phyloP scores from a whole-genome alignment of 2,329 filamentous ascomycete species.

The Colletotrichum sp. region DNA sequence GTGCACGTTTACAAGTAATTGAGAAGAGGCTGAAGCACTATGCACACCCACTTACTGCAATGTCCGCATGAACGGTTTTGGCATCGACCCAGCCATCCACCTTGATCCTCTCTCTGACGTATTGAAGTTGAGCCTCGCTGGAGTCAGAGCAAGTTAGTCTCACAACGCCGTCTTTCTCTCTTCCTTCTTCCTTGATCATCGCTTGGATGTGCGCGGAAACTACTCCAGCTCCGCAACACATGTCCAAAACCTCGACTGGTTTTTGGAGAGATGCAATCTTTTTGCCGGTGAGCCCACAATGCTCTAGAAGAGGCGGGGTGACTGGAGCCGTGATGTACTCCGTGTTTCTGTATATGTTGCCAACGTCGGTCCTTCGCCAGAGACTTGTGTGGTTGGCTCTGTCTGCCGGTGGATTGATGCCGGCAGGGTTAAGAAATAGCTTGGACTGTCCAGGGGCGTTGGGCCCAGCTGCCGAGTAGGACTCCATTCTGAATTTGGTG shows the following conservation, averaged over 20 bases:
- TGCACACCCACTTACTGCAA: neutral
- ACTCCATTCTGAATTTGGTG: neutral
- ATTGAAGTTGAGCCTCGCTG: neutral
- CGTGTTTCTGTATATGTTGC: neutral
- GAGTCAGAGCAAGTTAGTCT: neutral
- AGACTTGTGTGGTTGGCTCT: neutral
- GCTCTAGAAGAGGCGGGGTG: neutral
- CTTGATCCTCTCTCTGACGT: neutral
- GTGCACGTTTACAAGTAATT: neutral
- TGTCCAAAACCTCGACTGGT: neutral
- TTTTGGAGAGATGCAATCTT: neutral
- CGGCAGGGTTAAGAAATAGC: neutral
- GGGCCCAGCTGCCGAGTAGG: neutral
- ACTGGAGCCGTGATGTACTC: neutral
- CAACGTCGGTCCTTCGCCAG: neutral
- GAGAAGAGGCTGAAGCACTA: neutral
- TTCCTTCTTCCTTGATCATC: neutral
- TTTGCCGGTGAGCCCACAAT: neutral
- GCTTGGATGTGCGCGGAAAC: neutral
- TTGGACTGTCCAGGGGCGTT: neutral
- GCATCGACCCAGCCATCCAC: neutral
- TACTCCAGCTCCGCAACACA: slow-evolving; percentile 4
- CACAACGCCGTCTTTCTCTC: neutral
- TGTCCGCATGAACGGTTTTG: neutral
- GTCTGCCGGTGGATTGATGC: neutral